These are phyloP conservation scores for Xeromyces bisporus DNA, from an alignment of 495 filamentous ascomycete species.

Conservation along the genomic window DNA sequence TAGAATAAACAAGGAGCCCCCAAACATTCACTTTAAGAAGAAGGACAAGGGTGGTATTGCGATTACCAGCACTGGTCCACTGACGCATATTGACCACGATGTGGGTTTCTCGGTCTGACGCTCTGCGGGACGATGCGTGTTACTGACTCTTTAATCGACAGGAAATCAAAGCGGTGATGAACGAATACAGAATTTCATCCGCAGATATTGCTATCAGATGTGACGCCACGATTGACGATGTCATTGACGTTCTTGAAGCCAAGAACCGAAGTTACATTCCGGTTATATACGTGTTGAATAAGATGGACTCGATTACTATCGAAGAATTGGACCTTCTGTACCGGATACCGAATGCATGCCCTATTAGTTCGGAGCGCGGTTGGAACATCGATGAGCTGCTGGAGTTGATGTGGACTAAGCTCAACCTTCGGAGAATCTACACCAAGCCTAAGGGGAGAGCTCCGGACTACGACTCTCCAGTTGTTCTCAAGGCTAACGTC, in stretches of 20 bases:
- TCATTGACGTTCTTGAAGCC: constrained; percentile 92
- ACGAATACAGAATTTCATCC: constrained; percentile 90
- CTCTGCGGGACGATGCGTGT: not conserved
- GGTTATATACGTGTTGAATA: constrained; percentile 95
- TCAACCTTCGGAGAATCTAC: constrained; percentile 80
- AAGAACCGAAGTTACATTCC: constrained; percentile 94
- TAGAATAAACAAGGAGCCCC: constrained; percentile 89
- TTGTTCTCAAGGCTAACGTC: constrained; percentile 64
- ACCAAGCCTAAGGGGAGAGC: constrained; percentile 94
- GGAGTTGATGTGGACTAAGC: constrained; percentile 97
- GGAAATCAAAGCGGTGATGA: constrained; percentile 96
- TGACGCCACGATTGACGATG: constrained; percentile 78
- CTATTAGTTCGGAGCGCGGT: constrained; percentile 93
- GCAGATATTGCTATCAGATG: constrained; percentile 96
- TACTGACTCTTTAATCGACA: constrained; percentile 17
- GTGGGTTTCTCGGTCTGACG: constrained; percentile 18
- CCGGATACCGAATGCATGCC: constrained; percentile 88
- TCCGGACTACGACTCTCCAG: constrained; percentile 83
- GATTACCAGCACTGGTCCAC: constrained; percentile 80
- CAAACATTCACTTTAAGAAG: constrained; percentile 96
- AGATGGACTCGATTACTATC: constrained; percentile 95
- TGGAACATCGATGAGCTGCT: constrained; percentile 97
- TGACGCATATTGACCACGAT: constrained; percentile 84
- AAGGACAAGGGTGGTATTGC: constrained; percentile 96
- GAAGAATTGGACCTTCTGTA: constrained; percentile 94